Evolutionary conservation across 2,329 filamentous ascomycete genomes (phyloP), one percentile per base, ranked within the genome.

Genomic region (Penicillium psychrosexuale): DNA sequence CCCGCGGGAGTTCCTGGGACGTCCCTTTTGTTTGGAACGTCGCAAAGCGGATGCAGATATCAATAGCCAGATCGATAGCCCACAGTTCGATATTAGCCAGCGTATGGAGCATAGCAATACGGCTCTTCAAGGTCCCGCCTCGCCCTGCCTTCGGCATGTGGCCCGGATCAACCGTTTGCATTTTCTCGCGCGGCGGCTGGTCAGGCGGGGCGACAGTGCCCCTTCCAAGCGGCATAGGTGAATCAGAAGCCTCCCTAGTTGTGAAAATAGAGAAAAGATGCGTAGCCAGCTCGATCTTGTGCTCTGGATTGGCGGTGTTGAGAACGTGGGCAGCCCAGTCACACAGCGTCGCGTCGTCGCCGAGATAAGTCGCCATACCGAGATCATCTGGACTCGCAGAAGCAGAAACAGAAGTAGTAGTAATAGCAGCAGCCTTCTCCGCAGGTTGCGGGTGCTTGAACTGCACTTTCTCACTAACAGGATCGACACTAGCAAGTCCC

Each of bases 31-130:
- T 77, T 34, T 72, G 72, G 55, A 79, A 79, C 3, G 72, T 69
- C 13, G 76, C 73, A 51, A 79, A 79, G 22, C 77, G 69, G 19
- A 78, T 72, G 47, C 77, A 78, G 43, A 79, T 78, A 60, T 79
- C 77, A 27, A 79, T 73, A 9, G 77, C 77, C 4, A 79, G 68
- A 47, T 79, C 77, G 53, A 79, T 79, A 1, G 77, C 77, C 77
- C 77, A 79, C 24, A 77, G 69, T 61, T 79, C 77, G 24, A 79
- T 78, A 49, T 78, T 79, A 17, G 77, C 77, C n/a, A 78, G 63
- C 1, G 76, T 75, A 50, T 79, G 77, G 6, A 79, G 68, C 74
- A 79, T 78, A 17, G 73, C 69, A 42, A 78, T 75, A 24, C 77
- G 68, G 53, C 76, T 78, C 56, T 74, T 78, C 30, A 75, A 52